phyloP scores from a whole-genome alignment of 495 filamentous ascomycete species.

The Penicillium salamii region DNA sequence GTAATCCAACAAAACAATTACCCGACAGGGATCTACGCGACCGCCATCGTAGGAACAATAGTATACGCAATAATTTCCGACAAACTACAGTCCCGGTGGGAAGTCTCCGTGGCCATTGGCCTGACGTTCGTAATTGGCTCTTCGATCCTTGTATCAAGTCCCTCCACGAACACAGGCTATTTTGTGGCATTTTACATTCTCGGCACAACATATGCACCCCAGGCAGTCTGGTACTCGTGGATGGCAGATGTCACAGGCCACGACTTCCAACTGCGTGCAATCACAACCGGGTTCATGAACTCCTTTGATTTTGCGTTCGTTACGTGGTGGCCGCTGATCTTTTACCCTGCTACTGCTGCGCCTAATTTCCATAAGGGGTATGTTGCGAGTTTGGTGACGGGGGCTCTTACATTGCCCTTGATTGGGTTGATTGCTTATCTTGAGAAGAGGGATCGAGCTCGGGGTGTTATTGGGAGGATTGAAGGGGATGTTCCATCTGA shows the following conservation, averaged over 20 bases:
- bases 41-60: slow-evolving; percentile 31
- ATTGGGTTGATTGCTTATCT: slow-evolving; percentile 28
- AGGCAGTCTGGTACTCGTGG: slow-evolving; percentile 39
- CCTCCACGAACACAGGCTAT: slow-evolving; percentile 22
- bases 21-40: slow-evolving; percentile 30
- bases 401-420: slow-evolving; percentile 28
- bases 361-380: slow-evolving; percentile 33
- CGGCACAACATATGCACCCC: slow-evolving; percentile 34
- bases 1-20: slow-evolving; percentile 36
- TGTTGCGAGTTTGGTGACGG: slow-evolving; percentile 33
- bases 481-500: background rate
- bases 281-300: slow-evolving; percentile 38
- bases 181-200: slow-evolving; percentile 34
- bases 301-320: slow-evolving; percentile 39
- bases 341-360: slow-evolving; percentile 33
- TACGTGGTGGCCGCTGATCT: slow-evolving; percentile 37
- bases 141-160: slow-evolving; percentile 28
- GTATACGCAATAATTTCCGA: slow-evolving; percentile 36
- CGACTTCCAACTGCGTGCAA: slow-evolving; percentile 33
- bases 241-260: slow-evolving; percentile 34
- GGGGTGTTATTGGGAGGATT: slow-evolving; percentile 23
- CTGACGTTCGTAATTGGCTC: slow-evolving; percentile 32
- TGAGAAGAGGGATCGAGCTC: slow-evolving; percentile 26
- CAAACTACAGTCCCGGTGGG: slow-evolving; percentile 31
- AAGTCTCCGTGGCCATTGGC: slow-evolving; percentile 33